Percentiles rank a stretch among this genome's conserved stretches.
Conservation (phyloP, 768 basidiomycete species). For the Boletus insuetus region DNA sequence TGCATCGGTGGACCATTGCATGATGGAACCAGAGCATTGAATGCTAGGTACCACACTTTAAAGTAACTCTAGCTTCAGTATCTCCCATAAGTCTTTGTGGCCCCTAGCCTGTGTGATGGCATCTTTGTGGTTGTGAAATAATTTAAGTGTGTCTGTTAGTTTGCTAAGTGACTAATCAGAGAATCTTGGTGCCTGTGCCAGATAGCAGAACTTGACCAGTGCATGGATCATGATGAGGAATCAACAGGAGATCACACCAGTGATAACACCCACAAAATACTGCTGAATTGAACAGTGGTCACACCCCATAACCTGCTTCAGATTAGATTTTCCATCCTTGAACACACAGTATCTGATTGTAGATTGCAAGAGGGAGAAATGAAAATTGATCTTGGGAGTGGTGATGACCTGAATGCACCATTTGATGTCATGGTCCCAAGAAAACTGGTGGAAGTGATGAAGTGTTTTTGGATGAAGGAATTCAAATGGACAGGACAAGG, state of each 20-base stretch:
- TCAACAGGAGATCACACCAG: not conserved
- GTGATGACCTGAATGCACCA: not conserved
- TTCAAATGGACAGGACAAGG: not conserved
- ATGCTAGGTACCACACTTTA: not conserved
- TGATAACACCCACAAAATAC: not conserved
- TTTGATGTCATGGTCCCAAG: no score
- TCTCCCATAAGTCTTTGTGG: not conserved
- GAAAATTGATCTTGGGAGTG: not conserved
- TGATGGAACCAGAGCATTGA: not conserved
- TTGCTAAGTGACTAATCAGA: not conserved
- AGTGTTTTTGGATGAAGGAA: not conserved
- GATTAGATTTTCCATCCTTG: no score
- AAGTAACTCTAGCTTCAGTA: not conserved
- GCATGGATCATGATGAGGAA: not conserved
- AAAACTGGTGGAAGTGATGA: no score
- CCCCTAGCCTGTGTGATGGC: slow-evolving; percentile 27
- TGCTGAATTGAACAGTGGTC: no score
- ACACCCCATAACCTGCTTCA: no score
- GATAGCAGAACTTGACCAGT: not conserved
- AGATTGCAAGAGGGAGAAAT: not conserved
- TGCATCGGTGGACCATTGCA: not conserved
- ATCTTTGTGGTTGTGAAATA: slow-evolving; percentile 38
- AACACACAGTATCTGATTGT: not conserved
- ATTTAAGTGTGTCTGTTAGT: slow-evolving; percentile 15
- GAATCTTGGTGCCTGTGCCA: not conserved